Conservation (phyloP, 1,284 basidiomycete species). For the Anthracocystis setariae region DNA sequence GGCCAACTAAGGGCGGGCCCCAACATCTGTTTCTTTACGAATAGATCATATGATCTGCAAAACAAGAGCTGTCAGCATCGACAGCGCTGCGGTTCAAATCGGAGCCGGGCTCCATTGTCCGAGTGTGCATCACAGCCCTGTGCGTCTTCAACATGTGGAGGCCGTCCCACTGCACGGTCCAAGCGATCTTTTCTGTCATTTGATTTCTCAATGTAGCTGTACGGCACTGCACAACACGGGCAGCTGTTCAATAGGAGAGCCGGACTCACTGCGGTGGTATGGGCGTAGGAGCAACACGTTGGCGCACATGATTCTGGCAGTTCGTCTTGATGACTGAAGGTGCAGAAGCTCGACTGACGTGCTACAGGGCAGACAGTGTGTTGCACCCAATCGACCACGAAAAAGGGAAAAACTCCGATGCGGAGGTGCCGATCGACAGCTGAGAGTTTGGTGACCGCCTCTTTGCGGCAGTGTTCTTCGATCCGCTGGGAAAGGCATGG, state of each 20-base stretch:
- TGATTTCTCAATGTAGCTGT: background rate
- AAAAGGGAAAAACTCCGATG: constrained; percentile 12
- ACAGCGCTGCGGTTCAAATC: background rate
- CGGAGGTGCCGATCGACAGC: constrained; percentile 8
- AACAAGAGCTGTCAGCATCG: background rate
- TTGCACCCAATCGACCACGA: background rate
- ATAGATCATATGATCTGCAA: background rate
- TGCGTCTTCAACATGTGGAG: constrained; percentile 11
- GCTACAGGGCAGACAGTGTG: background rate
- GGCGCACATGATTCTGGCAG: background rate
- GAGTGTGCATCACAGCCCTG: background rate
- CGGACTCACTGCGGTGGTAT: background rate
- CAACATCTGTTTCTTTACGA: too few species aligned
- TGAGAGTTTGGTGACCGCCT: background rate
- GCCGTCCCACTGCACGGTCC: constrained; percentile 6
- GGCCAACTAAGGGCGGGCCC: too few species aligned
- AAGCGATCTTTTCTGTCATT: background rate
- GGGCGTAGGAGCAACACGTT: background rate
- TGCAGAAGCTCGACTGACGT: constrained; percentile 4
- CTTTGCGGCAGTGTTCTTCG: too few species aligned
- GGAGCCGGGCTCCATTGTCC: background rate
- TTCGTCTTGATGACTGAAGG: constrained; percentile 1
- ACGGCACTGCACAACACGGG: too few species aligned
- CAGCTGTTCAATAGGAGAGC: too few species aligned
- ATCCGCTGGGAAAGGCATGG: background rate